Percentiles rank a stretch among this genome's conserved stretches.
These are phyloP conservation scores for Cyberlindnera maclurae DNA, from an alignment of 805 yeast genomes.

Conservation along the genomic window DNA sequence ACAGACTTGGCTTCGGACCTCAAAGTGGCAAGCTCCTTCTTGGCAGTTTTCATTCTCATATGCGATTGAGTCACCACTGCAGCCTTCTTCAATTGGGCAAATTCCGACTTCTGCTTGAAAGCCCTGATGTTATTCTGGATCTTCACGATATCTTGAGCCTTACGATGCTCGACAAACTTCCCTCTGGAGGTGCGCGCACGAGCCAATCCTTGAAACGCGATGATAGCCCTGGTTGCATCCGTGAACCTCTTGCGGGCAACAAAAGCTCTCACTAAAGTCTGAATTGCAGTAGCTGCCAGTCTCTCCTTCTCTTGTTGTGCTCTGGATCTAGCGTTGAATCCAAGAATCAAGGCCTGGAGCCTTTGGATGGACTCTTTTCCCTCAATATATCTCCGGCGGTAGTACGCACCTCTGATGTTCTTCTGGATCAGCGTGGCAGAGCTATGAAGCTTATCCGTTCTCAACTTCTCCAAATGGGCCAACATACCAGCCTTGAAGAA, in stretches of 20 bases:
- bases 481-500: conserved; percentile 96
- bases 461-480: conserved; percentile 80
- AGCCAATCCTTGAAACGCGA: conserved; percentile 41
- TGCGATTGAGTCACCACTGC: conserved; percentile 71
- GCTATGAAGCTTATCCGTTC: conserved; percentile 67
- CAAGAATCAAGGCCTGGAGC: conserved; percentile 61
- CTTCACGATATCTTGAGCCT: conserved; percentile 54
- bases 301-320: conserved; percentile 48
- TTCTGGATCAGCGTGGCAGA: conserved; percentile 86
- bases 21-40: conserved; percentile 50
- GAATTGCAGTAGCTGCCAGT: conserved; percentile 63
- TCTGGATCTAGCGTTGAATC: conserved; percentile 48
- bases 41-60: conserved; percentile 71
- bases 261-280: conserved; percentile 55
- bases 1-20: conserved; percentile 90
- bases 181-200: conserved; percentile 49
- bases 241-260: conserved; percentile 35
- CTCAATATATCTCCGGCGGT: conserved; percentile 53
- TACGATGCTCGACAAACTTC: conserved; percentile 40
- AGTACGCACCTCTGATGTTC: conserved; percentile 57
- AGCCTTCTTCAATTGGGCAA: conserved; percentile 39
- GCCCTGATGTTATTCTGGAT: conserved; percentile 77
- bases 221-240: conserved; percentile 25
- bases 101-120: conserved; percentile 48
- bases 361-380: conserved; percentile 45